phyloP scores from a whole-genome alignment of 1,284 basidiomycete genomes.

The Wallemia ichthyophaga region DNA sequence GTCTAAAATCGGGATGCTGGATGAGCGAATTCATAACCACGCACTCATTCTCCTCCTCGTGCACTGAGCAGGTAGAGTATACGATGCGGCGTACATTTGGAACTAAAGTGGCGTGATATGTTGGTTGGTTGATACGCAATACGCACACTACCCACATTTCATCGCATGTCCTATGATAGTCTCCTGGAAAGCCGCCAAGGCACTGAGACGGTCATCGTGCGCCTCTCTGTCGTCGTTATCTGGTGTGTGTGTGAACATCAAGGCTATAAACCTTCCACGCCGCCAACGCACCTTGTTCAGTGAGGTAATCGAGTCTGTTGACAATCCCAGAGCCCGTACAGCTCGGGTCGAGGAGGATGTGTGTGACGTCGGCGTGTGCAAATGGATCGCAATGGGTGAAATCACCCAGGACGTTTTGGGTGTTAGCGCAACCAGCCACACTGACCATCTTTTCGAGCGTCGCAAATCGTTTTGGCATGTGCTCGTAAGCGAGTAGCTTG shows the following conservation, averaged over 20 bases:
- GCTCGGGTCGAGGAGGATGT: constrained; percentile 60
- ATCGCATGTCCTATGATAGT: constrained; percentile 82
- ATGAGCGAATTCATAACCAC: constrained; percentile 46
- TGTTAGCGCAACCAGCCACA: constrained; percentile 48
- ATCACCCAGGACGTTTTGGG: constrained; percentile 36
- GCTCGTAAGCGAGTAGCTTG: constrained; percentile 59
- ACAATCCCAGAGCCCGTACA: constrained; percentile 80
- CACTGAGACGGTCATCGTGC: constrained; percentile 37
- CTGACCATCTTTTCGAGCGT: constrained; percentile 55
- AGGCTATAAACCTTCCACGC: neutral
- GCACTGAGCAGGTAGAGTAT: constrained; percentile 85
- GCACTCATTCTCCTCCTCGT: constrained; percentile 66
- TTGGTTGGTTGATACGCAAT: constrained; percentile 1
- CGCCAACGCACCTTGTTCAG: constrained; percentile 24
- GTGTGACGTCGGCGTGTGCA: too few species aligned
- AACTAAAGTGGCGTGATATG: constrained; percentile 19
- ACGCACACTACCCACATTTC: constrained; percentile 41
- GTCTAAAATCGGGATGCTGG: constrained; percentile 41
- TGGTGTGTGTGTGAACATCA: constrained; percentile 8
- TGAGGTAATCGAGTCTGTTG: constrained; percentile 55
- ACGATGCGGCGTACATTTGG: constrained; percentile 36
- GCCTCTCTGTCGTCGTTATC: constrained; percentile 22
- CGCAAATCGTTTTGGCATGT: constrained; percentile 40
- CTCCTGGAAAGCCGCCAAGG: constrained; percentile 63
- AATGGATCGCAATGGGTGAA: too few species aligned